These are phyloP conservation scores for Favolaschia claudopus DNA, from an alignment of 768 basidiomycete species.

Conservation along the genomic window DNA sequence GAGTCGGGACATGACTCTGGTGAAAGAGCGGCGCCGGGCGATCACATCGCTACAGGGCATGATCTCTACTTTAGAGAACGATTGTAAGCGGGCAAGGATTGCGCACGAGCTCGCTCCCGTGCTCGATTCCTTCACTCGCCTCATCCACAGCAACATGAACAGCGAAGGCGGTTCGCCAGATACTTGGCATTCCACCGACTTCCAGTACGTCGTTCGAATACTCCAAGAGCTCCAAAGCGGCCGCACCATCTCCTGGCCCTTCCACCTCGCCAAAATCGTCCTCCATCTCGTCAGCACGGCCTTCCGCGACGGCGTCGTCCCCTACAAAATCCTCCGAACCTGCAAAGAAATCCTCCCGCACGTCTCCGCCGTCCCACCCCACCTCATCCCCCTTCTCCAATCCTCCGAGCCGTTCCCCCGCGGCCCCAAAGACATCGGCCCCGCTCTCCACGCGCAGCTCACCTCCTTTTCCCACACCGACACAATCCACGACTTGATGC, in stretches of 20 bases:
- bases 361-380: background rate
- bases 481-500: slow-evolving; percentile 7
- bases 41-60: background rate
- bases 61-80: too few relatives aligned
- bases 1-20: background rate
- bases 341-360: slow-evolving; percentile 4
- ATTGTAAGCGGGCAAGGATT: too few relatives aligned
- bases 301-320: background rate
- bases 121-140: too few relatives aligned
- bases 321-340: background rate
- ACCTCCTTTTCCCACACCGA: background rate
- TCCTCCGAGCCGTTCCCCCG: background rate
- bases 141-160: too few relatives aligned
- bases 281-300: background rate
- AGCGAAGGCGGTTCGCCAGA: too few relatives aligned
- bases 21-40: background rate
- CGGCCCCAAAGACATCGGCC: background rate
- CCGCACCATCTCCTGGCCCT: background rate
- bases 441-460: background rate
- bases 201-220: background rate
- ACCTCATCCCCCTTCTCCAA: background rate
- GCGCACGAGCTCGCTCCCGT: too few relatives aligned
- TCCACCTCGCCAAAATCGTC: background rate
- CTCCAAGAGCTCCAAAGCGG: background rate
- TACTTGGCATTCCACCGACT: too few relatives aligned